Conservation (phyloP, 1,284 basidiomycete genomes). For the Termitomyces sp. region DNA sequence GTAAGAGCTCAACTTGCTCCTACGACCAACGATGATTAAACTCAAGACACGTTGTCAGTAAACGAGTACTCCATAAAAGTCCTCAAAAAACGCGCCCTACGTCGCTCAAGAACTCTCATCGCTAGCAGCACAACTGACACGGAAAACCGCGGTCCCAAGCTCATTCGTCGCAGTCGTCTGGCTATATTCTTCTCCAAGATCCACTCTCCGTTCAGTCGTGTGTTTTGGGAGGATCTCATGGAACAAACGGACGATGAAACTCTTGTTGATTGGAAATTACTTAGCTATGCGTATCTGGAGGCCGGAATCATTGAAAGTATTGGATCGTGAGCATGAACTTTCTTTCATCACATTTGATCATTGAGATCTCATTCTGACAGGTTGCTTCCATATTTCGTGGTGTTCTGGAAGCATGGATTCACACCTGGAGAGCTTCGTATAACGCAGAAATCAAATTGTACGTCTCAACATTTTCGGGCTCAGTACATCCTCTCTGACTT, state of each 20-base stretch:
- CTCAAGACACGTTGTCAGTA: conserved; percentile 28
- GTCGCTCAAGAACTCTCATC: conserved; percentile 52
- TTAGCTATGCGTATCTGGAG: conserved; percentile 68
- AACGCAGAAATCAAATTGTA: conserved; percentile 43
- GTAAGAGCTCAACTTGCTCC: conserved; percentile 20
- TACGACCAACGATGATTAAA: background rate
- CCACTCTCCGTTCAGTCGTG: conserved; percentile 50
- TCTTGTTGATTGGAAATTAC: conserved; percentile 53
- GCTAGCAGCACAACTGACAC: conserved; percentile 34
- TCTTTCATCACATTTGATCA: background rate
- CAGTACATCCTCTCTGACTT: background rate
- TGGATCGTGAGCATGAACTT: conserved; percentile 36
- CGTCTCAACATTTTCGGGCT: conserved; percentile 1
- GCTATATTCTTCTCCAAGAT: conserved; percentile 33
- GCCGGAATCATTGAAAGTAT: conserved; percentile 57
- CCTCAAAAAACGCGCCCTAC: conserved; percentile 53
- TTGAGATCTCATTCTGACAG: conserved; percentile 23
- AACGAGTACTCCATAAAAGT: conserved; percentile 51
- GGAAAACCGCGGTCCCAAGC: conserved; percentile 39
- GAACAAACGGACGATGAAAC: conserved; percentile 52
- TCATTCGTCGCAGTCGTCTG: conserved; percentile 38
- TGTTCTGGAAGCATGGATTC: conserved; percentile 61
- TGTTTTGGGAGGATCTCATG: conserved; percentile 54
- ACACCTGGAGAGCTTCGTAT: conserved; percentile 48
- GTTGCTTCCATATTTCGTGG: conserved; percentile 58